These are phyloP conservation scores for Pythium pectinolyticum DNA, from an alignment of 352 stramenopile genomes.

Conservation along the genomic window DNA sequence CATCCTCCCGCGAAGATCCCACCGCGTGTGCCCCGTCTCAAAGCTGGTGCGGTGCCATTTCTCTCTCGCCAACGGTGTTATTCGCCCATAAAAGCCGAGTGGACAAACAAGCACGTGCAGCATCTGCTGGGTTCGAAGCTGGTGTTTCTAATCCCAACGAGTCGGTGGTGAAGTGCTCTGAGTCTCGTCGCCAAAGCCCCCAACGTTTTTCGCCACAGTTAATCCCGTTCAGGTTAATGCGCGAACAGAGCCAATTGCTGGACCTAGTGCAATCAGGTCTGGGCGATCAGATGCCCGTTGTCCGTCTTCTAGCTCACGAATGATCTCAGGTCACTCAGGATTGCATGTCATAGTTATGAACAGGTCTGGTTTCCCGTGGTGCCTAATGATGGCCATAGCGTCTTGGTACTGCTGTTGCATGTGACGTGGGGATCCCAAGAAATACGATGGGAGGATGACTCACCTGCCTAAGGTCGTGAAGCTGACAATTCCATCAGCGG, in stretches of 20 bases:
- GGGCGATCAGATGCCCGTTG: constrained; percentile 21
- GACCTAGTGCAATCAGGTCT: no score
- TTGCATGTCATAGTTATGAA: constrained; percentile 64
- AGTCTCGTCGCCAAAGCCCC: neutral
- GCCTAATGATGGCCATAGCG: constrained; percentile 38
- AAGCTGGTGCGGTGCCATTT: neutral
- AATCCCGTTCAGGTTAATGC: neutral
- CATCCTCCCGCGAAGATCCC: neutral
- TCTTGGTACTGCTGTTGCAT: constrained; percentile 35
- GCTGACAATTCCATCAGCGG: no score
- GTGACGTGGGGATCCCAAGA: no score
- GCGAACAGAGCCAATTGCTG: neutral
- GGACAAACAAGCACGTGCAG: neutral
- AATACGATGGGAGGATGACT: no score
- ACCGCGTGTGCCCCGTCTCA: neutral
- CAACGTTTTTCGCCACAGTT: neutral
- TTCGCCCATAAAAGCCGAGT: neutral
- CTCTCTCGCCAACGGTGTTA: neutral
- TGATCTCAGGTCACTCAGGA: constrained; percentile 43
- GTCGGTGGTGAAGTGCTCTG: neutral
- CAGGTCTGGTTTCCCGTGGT: constrained; percentile 35
- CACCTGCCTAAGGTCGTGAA: no score
- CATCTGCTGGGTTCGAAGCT: neutral
- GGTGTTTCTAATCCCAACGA: neutral
- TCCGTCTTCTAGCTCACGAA: constrained; percentile 3